Percentiles rank a stretch among this genome's conserved stretches.
Evolutionary conservation across 176 grass and related monocot species (phyloP).

Genomic region (Typha latifolia): DNA sequence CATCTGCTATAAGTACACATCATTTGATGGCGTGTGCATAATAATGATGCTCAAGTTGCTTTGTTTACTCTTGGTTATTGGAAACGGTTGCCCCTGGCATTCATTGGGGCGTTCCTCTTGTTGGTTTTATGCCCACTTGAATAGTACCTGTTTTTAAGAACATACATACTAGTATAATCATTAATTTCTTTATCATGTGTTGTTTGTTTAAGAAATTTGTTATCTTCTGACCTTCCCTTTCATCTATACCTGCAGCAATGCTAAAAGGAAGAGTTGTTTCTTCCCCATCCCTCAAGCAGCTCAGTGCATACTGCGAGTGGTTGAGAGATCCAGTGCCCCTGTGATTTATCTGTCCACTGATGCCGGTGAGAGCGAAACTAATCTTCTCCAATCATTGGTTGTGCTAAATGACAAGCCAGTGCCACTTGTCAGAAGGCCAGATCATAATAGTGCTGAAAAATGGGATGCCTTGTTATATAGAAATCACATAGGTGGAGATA

Average conservation of each 20-base stretch:
- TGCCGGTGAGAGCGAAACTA: conserved; percentile 69
- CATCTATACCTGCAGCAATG: conserved; percentile 49
- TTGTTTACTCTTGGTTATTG: no score
- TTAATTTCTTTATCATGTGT: neutral
- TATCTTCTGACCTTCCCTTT: conserved; percentile 9
- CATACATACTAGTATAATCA: no score
- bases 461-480: conserved; percentile 87
- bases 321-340: conserved; percentile 62
- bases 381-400: conserved; percentile 65
- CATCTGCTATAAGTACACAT: no score
- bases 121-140: no score
- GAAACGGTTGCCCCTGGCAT: no score
- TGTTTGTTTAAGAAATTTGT: neutral
- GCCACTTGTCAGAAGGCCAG: conserved; percentile 72
- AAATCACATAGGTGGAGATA: conserved; percentile 65
- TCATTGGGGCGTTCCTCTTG: no score
- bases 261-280: conserved; percentile 94
- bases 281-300: conserved; percentile 87
- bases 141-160: no score
- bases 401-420: conserved; percentile 57
- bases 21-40: no score
- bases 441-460: conserved; percentile 62
- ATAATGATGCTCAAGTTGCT: no score
- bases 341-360: conserved; percentile 89
- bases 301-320: conserved; percentile 54